phyloP scores from a whole-genome alignment of 768 basidiomycete species.

The Lactifluus subvellereus region DNA sequence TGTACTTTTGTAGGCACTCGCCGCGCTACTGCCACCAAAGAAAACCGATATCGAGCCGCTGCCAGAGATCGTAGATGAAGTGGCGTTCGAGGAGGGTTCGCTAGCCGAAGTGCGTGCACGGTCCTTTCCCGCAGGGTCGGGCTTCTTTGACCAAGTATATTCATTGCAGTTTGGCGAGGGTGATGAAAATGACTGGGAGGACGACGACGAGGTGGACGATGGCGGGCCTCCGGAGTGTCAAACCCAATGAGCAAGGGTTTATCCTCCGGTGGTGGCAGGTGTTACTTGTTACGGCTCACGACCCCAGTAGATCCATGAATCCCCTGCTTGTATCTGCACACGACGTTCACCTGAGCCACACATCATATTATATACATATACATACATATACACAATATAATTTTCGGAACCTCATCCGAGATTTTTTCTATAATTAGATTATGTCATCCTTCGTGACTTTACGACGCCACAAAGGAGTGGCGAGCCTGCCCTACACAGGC shows the following conservation, averaged over 20 bases:
- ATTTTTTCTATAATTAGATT: not conserved
- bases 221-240: constrained; percentile 35
- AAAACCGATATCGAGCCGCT: constrained; percentile 65
- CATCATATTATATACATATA: not conserved
- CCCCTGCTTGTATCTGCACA: not conserved
- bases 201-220: constrained; percentile 63
- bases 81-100: constrained; percentile 66
- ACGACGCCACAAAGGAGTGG: too few relatives aligned
- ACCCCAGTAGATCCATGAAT: not conserved
- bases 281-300: not conserved
- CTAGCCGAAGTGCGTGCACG: constrained; percentile 79
- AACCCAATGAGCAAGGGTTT: constrained; percentile 23
- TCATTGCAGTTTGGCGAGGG: constrained; percentile 62
- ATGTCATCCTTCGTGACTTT: not conserved
- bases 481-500: too few relatives aligned
- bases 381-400: constrained; percentile 10
- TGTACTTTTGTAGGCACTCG: constrained; percentile 46
- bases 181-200: constrained; percentile 60
- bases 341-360: not conserved
- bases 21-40: constrained; percentile 65
- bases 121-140: constrained; percentile 65
- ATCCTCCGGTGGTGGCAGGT: not conserved
- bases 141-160: constrained; percentile 75
- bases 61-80: constrained; percentile 67
- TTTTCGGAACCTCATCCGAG: not conserved